Evolutionary conservation across 805 yeast species (phyloP), one percentile per base, ranked within the genome.

Genomic region (Cyberlindnera veronae): DNA sequence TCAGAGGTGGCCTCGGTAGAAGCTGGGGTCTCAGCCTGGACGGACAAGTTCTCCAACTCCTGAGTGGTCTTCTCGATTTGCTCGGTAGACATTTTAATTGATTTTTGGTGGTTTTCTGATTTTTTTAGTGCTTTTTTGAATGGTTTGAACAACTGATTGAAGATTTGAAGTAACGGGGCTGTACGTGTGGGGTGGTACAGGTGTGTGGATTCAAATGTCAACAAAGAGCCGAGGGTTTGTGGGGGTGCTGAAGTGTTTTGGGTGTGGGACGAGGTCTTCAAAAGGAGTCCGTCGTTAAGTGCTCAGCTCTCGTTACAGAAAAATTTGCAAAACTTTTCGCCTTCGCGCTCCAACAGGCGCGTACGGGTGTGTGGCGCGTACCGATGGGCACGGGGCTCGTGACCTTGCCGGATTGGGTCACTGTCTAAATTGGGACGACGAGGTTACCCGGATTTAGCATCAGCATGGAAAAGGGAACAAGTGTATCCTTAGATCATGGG

Each of bases 41-140:
- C 54, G 59, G 61, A 62, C 62, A 72, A 67, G 62, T 71, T 68
- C 54, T 71, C 76, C 60, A 72, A 61, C 41, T 71, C 64, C 58
- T 68, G 70, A 55, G 66, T 63, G 55, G 72, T 52, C 60, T 71
- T 68, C 52, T 66, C 67, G 50, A 54, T 33, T 34, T 71, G 62
- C 54, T 70, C 60, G 37, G 51, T 72, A 53, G 68, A 53, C 77
- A 58, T 66, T 36, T 47, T 62, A 57, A 46, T 65, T 32, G 30
- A 38, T 36, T 32, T 41, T 34, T 39, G 34, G 29, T 28, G 43
- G 35, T 55, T 55, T 51, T 46, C 41, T 39, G 45, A 39, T 45
- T 50, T 52, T 55, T 52, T 50, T 53, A 40, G 44, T 39, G 26
- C 45, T 50, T 53, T 50, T 47, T 39, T 14, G 20, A 14, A 31